Base-by-base conservation (phyloP, 2,329 filamentous ascomycete genomes). In the Colletotrichum theobromicola region DNA sequence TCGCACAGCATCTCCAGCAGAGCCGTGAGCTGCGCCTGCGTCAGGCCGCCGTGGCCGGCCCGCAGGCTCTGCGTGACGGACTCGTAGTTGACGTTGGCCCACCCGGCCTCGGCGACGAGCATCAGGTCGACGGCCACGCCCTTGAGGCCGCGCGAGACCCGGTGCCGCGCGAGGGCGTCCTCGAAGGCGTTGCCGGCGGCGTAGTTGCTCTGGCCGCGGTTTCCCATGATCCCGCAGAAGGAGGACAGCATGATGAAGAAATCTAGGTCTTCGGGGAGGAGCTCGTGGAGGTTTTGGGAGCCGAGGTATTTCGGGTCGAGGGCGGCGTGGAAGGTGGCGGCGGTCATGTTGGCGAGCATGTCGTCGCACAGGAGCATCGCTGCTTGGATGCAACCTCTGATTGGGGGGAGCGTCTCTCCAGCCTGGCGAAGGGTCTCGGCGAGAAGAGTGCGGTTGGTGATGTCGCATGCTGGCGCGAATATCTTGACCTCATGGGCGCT, bases 121-220 rank as follows among this genome's bases (percentile, higher is more conserved):
- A 46, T n/a, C 18, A 66, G 63, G 63, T 66, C 37, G 46, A 66
- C n/a, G 28, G 63, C 53, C 15, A 66, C 63, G 46, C 63, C 63
- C n/a, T 66, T 66, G 16, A 55, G 21, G 3, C 46, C 63, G 12
- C 16, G 7, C 6, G 13, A 10, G 46, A 30, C 63, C 3, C 63
- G 42, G 30, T 66, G 28, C 8, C 46, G 7, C 5, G 63, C 63
- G 18, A 90, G 82, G 1, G 87, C 85, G 67, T 90, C 88, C 63
- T 88, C 83, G 77, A 87, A 89, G 62, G 82, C 82, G 76, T 90
- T 90, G 4, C 88, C 89, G 0, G 89, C 89, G 3, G 88, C 87
- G 75, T 92, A 92, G 79, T 90, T 91, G 18, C 88, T 86, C 75
- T 92, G 90, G 0, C 89, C 89, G 7, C 87, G 86, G 76, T 88